Conservation (phyloP, 225 moss, liverwort and hornwort genomes). For the Lunularia cruciata region DNA sequence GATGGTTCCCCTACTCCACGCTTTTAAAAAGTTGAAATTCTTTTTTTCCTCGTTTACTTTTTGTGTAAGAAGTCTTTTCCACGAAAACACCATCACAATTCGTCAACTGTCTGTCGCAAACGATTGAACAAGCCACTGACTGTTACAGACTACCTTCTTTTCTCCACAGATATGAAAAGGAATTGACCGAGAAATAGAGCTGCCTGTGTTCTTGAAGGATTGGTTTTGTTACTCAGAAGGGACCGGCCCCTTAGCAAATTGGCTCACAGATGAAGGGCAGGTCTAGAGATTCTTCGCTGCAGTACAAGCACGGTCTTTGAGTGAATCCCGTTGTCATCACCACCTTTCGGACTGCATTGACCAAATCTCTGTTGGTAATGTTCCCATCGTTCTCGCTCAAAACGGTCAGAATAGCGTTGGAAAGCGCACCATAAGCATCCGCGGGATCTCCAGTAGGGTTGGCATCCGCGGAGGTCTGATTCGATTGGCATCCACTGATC, state of each 20-base stretch:
- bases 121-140: too few relatives aligned
- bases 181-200: too few relatives aligned
- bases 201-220: too few relatives aligned
- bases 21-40: too few relatives aligned
- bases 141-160: too few relatives aligned
- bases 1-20: too few relatives aligned
- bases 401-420: constrained; percentile 54
- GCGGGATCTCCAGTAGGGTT: constrained; percentile 55
- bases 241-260: constrained; percentile 19
- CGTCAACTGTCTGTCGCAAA: too few relatives aligned
- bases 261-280: constrained; percentile 46
- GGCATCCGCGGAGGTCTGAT: constrained; percentile 62
- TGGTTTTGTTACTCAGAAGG: too few relatives aligned
- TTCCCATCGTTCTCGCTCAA: constrained; percentile 43
- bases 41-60: too few relatives aligned
- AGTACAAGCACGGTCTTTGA: constrained; percentile 67
- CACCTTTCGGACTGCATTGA: constrained; percentile 45
- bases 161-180: too few relatives aligned
- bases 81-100: too few relatives aligned
- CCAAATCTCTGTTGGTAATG: constrained; percentile 50
- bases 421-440: constrained; percentile 70
- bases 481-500: constrained; percentile 55
- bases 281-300: constrained; percentile 49
- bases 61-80: too few relatives aligned
- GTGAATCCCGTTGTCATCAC: constrained; percentile 45